A percentile compares a stretch with the other conserved stretches of the same genome.
Conservation (phyloP, 805 yeast species). For the Scheffersomyces spartinae region DNA sequence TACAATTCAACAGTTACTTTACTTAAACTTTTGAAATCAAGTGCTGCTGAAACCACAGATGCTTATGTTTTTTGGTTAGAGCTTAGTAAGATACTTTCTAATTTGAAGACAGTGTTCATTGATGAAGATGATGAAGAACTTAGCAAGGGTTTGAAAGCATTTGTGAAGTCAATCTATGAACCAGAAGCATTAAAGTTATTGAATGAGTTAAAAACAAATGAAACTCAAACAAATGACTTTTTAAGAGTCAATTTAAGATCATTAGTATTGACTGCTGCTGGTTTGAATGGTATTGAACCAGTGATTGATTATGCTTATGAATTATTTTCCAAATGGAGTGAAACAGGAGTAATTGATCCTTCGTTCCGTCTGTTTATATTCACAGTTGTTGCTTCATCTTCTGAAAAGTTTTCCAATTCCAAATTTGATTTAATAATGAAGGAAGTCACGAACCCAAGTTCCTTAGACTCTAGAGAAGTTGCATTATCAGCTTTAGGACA, state of each 20-base stretch:
- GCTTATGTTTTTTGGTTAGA: conserved; percentile 46
- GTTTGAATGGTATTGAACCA: conserved; percentile 23
- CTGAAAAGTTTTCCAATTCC: conserved; percentile 14
- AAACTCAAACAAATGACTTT: conserved; percentile 11
- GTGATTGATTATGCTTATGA: conserved; percentile 24
- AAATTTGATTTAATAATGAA: conserved; percentile 28
- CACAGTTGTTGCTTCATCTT: conserved; percentile 29
- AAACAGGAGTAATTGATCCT: conserved; percentile 24
- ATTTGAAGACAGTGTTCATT: conserved; percentile 21
- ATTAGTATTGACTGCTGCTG: conserved; percentile 28
- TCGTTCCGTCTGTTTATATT: conserved; percentile 33
- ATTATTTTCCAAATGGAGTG: conserved; percentile 15
- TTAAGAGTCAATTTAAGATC: conserved; percentile 23
- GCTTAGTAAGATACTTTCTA: conserved; percentile 28
- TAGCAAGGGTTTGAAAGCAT: conserved; percentile 15
- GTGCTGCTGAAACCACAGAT: conserved; percentile 18
- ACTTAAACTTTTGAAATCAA: conserved; percentile 27
- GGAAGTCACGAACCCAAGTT: conserved; percentile 39
- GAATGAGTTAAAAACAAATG: conserved; percentile 9
- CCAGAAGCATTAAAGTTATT: conserved; percentile 16
- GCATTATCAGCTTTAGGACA: conserved; percentile 46
- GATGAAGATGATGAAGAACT: conserved; percentile 15
- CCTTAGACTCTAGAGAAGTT: conserved; percentile 49
- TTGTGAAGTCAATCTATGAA: conserved; percentile 20
- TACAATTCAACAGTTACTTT: conserved; percentile 28